phyloP scores from a whole-genome alignment of 345 rosid genomes.

The Punica granatum region DNA sequence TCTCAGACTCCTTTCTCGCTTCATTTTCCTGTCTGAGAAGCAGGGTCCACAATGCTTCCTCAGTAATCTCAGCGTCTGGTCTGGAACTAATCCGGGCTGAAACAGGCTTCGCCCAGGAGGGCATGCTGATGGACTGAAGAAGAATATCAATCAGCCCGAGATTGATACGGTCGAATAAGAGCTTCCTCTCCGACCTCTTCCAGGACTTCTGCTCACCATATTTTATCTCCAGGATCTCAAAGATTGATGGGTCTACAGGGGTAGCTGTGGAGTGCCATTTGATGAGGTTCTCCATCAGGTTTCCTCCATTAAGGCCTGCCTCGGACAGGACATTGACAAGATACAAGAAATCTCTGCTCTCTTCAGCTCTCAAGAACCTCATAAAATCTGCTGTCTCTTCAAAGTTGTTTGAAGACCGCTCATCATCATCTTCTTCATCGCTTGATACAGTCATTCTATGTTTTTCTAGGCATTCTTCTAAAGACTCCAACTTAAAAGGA shows the following conservation, averaged over 20 bases:
- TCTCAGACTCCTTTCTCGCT: conserved; percentile 25
- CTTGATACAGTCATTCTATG: conserved; percentile 48
- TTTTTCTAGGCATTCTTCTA: conserved; percentile 42
- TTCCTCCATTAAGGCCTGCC: conserved; percentile 36
- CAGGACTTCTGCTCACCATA: conserved; percentile 51
- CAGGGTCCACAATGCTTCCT: conserved; percentile 46
- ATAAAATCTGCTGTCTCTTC: conserved; percentile 26
- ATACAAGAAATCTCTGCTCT: conserved; percentile 57
- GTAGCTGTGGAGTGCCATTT: conserved; percentile 22
- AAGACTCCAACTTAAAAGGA: conserved; percentile 41
- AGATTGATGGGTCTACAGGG: conserved; percentile 33
- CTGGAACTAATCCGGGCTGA: conserved; percentile 30
- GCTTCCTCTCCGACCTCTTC: conserved; percentile 67
- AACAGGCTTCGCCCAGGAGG: conserved; percentile 38
- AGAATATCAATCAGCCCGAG: conserved; percentile 38
- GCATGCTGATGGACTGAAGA: conserved; percentile 30
- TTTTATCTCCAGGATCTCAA: conserved; percentile 74
- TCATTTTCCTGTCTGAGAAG: conserved; percentile 39
- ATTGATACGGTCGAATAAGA: conserved; percentile 64
- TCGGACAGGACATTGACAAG: conserved; percentile 51
- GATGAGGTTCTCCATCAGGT: conserved; percentile 11
- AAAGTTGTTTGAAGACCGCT: conserved; percentile 14
- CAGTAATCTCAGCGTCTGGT: conserved; percentile 22
- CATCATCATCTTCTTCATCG: conserved; percentile 36
- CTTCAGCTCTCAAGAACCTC: conserved; percentile 22